Base-by-base conservation (phyloP, 2,329 filamentous ascomycete species). In the Tolypocladium endophyticum region DNA sequence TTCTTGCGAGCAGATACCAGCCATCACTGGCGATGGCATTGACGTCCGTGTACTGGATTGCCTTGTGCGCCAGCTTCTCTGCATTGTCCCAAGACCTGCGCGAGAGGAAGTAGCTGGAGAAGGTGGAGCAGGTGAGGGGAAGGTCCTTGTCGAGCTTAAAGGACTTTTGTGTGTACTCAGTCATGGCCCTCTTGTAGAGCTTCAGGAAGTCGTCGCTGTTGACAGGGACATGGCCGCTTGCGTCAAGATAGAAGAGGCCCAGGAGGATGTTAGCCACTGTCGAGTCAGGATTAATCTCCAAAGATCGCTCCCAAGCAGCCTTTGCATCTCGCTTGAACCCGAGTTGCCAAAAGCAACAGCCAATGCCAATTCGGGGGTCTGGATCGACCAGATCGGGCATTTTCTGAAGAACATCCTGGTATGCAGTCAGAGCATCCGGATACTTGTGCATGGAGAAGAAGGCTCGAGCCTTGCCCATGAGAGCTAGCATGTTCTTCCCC, bases 1-100 rank as follows among this genome's bases (percentile, higher is more conserved):
- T 97, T 62, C 92, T 83, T 35, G 92, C 94, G 47, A 97, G 83
- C 11, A 97, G 77, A 74, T 97, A 99, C 92, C 93, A 97, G 41
- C 94, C 95, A 71, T 99, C 95, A 74, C 93, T 96, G 30, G 93
- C 93, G 72, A 97, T 91, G 4, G 92, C 90, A 72, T 96, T 96
- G 66, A 97, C 90, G 70, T 99, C 94, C 2, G 94, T 97, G 68
- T 90, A 88, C 69, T 97, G 91, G 63, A 99, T 97, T 8, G 94
- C 92, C 72, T 94, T 94, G 71, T 92, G 89, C 9, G 93, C 90
- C 23, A 99, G 81, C 25, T 87, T 86, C 65, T 97, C 92, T 12
- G 94, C 92, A 61, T 91, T 92, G 30, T 84, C 76, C 73, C 91
- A 88, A 11, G 86, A 85, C 71, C 92, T 95, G 68, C 89, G 84